phyloP scores from a whole-genome alignment of 2,329 filamentous ascomycete species.

The Aulographum hederae region DNA sequence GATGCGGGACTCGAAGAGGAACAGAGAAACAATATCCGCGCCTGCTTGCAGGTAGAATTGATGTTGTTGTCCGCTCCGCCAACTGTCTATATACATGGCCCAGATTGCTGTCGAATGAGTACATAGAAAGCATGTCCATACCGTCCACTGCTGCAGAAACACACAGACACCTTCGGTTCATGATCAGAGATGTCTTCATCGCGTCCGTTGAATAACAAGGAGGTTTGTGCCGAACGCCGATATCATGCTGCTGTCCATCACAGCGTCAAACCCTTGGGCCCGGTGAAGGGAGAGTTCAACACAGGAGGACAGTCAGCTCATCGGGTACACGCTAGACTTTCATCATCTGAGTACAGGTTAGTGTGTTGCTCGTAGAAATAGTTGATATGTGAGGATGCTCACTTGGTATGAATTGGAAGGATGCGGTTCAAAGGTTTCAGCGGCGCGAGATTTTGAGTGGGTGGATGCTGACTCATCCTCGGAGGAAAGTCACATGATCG shows the following conservation, averaged over 20 bases:
- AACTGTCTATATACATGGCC: too few species aligned
- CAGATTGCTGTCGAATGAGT: too few species aligned
- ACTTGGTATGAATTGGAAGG: conserved; percentile 99
- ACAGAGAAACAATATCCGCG: too few species aligned
- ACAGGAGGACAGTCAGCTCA: conserved; percentile 53
- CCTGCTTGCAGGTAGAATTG: too few species aligned
- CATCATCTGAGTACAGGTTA: conserved; percentile 99
- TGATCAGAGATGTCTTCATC: conserved; percentile 90
- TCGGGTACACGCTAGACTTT: conserved; percentile 94
- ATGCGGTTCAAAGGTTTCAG: conserved; percentile 42
- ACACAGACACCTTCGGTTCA: too few species aligned
- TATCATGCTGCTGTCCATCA: conserved; percentile 65
- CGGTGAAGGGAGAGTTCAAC: conserved; percentile 65
- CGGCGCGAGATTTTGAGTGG: conserved; percentile 10
- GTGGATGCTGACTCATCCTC: too few species aligned
- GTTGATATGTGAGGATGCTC: conserved; percentile 37
- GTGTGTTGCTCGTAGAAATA: too few species aligned
- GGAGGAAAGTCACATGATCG: too few species aligned
- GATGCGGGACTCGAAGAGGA: too few species aligned
- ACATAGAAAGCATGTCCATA: too few species aligned
- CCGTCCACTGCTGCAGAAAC: too few species aligned
- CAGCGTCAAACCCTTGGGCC: conserved; percentile 76
- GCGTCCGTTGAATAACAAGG: conserved; percentile 98
- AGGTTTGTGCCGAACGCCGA: conserved; percentile 96
- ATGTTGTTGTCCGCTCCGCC: too few species aligned